phyloP scores from a whole-genome alignment of 805 yeast genomes.

The Blastobotrys attinorum region DNA sequence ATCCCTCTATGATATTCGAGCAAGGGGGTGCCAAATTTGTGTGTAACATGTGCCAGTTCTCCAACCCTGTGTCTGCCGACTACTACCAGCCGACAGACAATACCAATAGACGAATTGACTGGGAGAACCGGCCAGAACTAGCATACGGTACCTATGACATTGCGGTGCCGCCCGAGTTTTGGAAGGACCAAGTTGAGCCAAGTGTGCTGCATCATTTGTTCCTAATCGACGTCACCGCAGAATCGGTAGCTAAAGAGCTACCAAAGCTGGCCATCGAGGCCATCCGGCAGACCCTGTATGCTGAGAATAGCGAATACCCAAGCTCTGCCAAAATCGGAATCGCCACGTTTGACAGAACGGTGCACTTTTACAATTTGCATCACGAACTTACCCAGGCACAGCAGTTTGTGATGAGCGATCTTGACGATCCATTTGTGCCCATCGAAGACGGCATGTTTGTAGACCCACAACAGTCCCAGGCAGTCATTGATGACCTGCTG shows the following conservation, averaged over 20 bases:
- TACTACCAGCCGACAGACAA: slow-evolving; percentile 57
- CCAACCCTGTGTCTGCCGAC: slow-evolving; percentile 59
- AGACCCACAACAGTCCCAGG: slow-evolving; percentile 60
- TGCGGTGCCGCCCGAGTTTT: slow-evolving; percentile 66
- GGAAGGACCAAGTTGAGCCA: slow-evolving; percentile 37
- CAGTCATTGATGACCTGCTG: slow-evolving; percentile 60
- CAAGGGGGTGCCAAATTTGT: slow-evolving; percentile 53
- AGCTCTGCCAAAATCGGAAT: slow-evolving; percentile 54
- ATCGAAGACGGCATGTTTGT: slow-evolving; percentile 66
- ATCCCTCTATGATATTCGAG: slow-evolving; percentile 68
- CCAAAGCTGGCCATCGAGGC: slow-evolving; percentile 63
- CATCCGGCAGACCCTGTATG: slow-evolving; percentile 47
- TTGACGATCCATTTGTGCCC: slow-evolving; percentile 79
- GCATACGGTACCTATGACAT: slow-evolving; percentile 80
- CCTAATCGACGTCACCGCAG: slow-evolving; percentile 59
- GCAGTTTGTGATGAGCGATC: slow-evolving; percentile 56
- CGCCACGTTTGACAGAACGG: slow-evolving; percentile 61
- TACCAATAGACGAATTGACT: slow-evolving; percentile 56
- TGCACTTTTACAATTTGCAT: slow-evolving; percentile 66
- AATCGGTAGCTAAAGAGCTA: slow-evolving; percentile 50
- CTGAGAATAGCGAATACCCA: slow-evolving; percentile 28
- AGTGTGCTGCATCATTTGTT: slow-evolving; percentile 61
- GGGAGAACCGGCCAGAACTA: slow-evolving; percentile 62
- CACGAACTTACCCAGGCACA: slow-evolving; percentile 48
- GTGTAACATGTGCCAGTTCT: slow-evolving; percentile 83